A percentile compares a stretch with the other conserved stretches of the same genome.
Evolutionary conservation across 352 stramenopile species (phyloP).

Genomic region (Pythium guiyangense): DNA sequence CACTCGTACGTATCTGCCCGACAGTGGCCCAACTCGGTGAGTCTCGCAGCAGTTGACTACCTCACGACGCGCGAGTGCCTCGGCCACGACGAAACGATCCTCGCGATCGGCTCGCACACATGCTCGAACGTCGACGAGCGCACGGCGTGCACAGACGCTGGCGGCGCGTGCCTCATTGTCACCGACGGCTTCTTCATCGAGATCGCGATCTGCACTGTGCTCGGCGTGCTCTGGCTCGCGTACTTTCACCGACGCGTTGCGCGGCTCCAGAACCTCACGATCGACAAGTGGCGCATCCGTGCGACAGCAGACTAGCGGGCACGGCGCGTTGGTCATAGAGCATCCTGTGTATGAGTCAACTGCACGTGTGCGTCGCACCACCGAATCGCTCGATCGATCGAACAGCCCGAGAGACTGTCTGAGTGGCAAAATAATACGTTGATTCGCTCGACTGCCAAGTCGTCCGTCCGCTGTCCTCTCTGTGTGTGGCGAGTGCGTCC

Average conservation of each 20-base stretch:
- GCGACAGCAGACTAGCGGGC: conserved; percentile 24
- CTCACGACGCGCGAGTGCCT: conserved; percentile 79
- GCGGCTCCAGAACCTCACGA: conserved; percentile 76
- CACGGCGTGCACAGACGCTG: conserved; percentile 42
- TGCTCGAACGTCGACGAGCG: conserved; percentile 75
- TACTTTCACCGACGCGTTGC: conserved; percentile 68
- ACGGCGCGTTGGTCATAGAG: not conserved
- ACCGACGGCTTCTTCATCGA: conserved; percentile 83
- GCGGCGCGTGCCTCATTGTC: conserved; percentile 71
- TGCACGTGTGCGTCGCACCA: too few species aligned
- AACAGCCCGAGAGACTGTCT: too few species aligned
- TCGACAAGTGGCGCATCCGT: conserved; percentile 76
- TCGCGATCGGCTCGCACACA: conserved; percentile 70
- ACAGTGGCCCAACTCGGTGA: conserved; percentile 85
- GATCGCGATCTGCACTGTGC: conserved; percentile 57
- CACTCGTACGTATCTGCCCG: not conserved
- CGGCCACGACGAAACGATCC: conserved; percentile 57
- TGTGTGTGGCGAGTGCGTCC: not conserved
- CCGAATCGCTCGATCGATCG: too few species aligned
- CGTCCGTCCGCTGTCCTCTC: not conserved
- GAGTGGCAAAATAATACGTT: not conserved
- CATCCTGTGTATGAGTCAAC: not conserved
- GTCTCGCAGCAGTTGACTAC: conserved; percentile 78
- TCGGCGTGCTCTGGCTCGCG: conserved; percentile 64
- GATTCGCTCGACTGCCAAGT: not conserved